Evolutionary conservation across 2,329 filamentous ascomycete species (phyloP).

Genomic region (Sarocladium strictum): DNA sequence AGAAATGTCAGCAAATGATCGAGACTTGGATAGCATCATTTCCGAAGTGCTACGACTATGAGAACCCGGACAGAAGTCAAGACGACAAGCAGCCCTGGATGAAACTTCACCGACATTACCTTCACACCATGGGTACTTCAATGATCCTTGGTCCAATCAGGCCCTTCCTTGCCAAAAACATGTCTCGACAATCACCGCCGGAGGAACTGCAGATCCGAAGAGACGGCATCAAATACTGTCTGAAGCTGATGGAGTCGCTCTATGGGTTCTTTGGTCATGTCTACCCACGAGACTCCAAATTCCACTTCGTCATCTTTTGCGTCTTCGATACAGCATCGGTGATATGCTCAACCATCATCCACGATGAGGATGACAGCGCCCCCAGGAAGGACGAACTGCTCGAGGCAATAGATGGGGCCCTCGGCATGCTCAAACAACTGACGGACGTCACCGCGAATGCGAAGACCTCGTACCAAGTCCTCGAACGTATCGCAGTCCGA

Average conservation of each 20-base stretch:
- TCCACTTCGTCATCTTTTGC: slow-evolving; percentile 42
- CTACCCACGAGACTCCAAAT: slow-evolving; percentile 40
- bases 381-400: slow-evolving; percentile 34
- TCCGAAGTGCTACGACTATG: slow-evolving; percentile 33
- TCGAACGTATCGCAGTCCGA: slow-evolving; percentile 22
- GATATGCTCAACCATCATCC: slow-evolving; percentile 44
- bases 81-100: slow-evolving; percentile 37
- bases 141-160: slow-evolving; percentile 41
- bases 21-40: slow-evolving; percentile 35
- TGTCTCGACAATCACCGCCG: slow-evolving; percentile 19
- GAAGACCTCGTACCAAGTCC: slow-evolving; percentile 28
- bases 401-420: slow-evolving; percentile 29
- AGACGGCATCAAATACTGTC: slow-evolving; percentile 35
- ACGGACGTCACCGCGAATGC: slow-evolving; percentile 20
- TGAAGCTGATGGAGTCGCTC: slow-evolving; percentile 35
- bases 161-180: slow-evolving; percentile 34
- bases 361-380: slow-evolving; percentile 37
- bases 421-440: slow-evolving; percentile 27
- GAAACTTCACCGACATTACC: slow-evolving; percentile 37
- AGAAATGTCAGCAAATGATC: slow-evolving; percentile 26
- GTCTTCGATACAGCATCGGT: slow-evolving; percentile 47
- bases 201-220: slow-evolving; percentile 31
- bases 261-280: slow-evolving; percentile 36
- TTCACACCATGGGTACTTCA: slow-evolving; percentile 38
- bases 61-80: slow-evolving; percentile 19